Evolutionary conservation across 2,329 filamentous ascomycete genomes (phyloP), one percentile per base, ranked within the genome.

Genomic region (Didymella lethalis): DNA sequence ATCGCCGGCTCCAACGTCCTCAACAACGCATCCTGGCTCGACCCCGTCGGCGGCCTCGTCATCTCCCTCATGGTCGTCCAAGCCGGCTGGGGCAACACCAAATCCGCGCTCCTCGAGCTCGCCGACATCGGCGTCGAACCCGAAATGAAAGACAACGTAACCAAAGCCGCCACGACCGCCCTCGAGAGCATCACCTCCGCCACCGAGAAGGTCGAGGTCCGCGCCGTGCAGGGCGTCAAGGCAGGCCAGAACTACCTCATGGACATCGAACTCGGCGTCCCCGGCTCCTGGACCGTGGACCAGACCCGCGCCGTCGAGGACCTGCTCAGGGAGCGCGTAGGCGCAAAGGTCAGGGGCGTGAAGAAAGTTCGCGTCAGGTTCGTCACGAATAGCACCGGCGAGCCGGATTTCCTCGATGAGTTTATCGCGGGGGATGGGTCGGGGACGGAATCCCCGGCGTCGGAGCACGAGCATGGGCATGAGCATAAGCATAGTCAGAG

Each of bases 211-310:
- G 84, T 93, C 8, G 87, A 91, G 71, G 80, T 97, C 45, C 86
- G 90, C 44, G 90, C 91, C 44, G 85, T 98, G 3, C 90, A 92
- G 64, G 95, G 95, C 54, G 85, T 97, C 78, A 99, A 99, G 80
- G 95, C 92, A 3, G 95, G 95, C 29, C 95, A 97, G 77, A 99
- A 97, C 80, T 97, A 96, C 75, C 83, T 98, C 29, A 88, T 98
- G 68, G 95, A 98, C 68, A 77, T 99, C 7, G 93, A 97, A 76
- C 79, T 98, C 61, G 90, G 87, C 2, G 91, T 96, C 16, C 92
- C 94, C 0, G 85, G 84, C 23, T 80, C 82, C 32, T 96, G 91
- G 90, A 90, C 90, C 0, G 81, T 99, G 6, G 86, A 88, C 52
- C 85, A 90, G 54, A 86, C 89, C 7, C 83, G 86, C 36, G 80